Conservation (phyloP, 1,139 yeast genomes). For the Kurtzmaniella quercitrusa region DNA sequence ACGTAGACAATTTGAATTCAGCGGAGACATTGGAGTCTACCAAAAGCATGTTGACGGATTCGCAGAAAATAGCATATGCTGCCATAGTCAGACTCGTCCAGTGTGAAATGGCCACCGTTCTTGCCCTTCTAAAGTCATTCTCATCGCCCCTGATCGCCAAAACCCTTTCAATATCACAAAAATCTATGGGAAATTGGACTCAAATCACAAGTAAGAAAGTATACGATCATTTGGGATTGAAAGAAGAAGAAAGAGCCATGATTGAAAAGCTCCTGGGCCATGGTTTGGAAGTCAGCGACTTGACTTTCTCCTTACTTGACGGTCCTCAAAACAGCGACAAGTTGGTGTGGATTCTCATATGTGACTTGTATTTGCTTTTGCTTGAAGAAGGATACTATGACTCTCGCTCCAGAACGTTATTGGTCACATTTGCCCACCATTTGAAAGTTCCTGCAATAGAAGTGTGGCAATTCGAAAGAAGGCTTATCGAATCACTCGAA, state of each 20-base stretch:
- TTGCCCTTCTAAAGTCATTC: constrained; percentile 58
- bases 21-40: constrained; percentile 73
- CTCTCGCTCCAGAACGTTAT: constrained; percentile 75
- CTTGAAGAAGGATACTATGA: constrained; percentile 87
- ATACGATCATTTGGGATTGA: constrained; percentile 76
- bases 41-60: constrained; percentile 72
- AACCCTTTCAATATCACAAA: constrained; percentile 65
- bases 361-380: constrained; percentile 80
- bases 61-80: constrained; percentile 87
- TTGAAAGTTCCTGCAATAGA: constrained; percentile 61
- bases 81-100: constrained; percentile 76
- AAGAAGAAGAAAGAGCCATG: constrained; percentile 76
- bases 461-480: constrained; percentile 81
- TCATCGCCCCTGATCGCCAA: constrained; percentile 52
- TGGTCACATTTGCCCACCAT: constrained; percentile 60
- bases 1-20: constrained; percentile 32
- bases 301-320: constrained; percentile 54
- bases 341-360: constrained; percentile 86
- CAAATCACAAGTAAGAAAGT: constrained; percentile 65
- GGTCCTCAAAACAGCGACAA: constrained; percentile 7
- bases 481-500: constrained; percentile 86
- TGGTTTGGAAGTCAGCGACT: constrained; percentile 72
- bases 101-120: constrained; percentile 75
- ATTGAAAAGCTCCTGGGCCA: constrained; percentile 82
- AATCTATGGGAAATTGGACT: constrained; percentile 84